These are phyloP conservation scores for Yamadazyma takamatsuzukensis DNA, from an alignment of 805 yeast species.

Conservation along the genomic window DNA sequence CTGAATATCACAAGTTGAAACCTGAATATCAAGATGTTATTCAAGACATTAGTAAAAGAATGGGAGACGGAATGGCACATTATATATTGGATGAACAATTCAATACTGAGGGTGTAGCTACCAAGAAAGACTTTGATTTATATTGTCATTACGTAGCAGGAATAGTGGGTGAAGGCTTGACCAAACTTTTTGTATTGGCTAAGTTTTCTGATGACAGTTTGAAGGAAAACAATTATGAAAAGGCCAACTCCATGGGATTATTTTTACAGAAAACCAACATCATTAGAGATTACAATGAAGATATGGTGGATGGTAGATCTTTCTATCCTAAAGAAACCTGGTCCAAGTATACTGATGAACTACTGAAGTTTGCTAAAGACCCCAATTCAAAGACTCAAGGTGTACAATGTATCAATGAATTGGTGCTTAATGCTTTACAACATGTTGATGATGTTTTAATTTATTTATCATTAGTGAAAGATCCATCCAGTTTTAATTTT, in stretches of 20 bases:
- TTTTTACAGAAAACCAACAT: slow-evolving; percentile 95
- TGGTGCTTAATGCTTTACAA: slow-evolving; percentile 71
- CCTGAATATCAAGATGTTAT: slow-evolving; percentile 77
- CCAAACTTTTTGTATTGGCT: slow-evolving; percentile 76
- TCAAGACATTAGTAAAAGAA: slow-evolving; percentile 69
- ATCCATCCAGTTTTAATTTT: slow-evolving; percentile 81
- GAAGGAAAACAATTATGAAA: slow-evolving; percentile 48
- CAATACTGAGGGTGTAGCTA: slow-evolving; percentile 73
- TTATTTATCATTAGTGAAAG: slow-evolving; percentile 72
- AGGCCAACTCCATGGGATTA: slow-evolving; percentile 86
- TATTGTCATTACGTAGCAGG: slow-evolving; percentile 99
- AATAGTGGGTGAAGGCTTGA: slow-evolving; percentile 92
- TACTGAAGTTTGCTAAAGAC: slow-evolving; percentile 50
- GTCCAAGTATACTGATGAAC: slow-evolving; percentile 68
- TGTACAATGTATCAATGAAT: slow-evolving; percentile 71
- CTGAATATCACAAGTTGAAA: slow-evolving; percentile 69
- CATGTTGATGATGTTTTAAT: slow-evolving; percentile 76
- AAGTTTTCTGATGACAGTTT: slow-evolving; percentile 54
- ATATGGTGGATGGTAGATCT: slow-evolving; percentile 83
- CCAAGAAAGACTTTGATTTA: slow-evolving; percentile 77
- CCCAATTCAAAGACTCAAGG: slow-evolving; percentile 53
- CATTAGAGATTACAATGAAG: slow-evolving; percentile 92
- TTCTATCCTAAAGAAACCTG: slow-evolving; percentile 97
- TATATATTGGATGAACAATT: slow-evolving; percentile 75
- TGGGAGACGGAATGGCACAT: slow-evolving; percentile 99